Percentiles rank a stretch among this genome's conserved stretches.
Evolutionary conservation across 2,329 filamentous ascomycete genomes (phyloP).

Genomic region (Plectosphaerella cucumerina): DNA sequence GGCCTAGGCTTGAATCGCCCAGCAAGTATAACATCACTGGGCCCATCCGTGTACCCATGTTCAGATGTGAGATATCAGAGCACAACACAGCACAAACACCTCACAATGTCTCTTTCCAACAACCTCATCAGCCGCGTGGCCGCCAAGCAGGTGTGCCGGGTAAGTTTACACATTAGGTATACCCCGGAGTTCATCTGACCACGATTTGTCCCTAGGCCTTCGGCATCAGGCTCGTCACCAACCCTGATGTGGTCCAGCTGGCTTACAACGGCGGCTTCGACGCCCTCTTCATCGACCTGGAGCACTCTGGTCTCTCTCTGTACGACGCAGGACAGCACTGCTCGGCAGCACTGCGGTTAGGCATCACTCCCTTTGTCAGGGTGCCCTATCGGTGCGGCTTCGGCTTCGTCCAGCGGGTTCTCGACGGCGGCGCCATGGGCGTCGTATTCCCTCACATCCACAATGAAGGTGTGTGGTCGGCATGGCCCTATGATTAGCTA

Average conservation of each 20-base stretch:
- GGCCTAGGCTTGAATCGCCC: too few species aligned
- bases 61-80: too few species aligned
- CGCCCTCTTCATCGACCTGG: constrained; percentile 32
- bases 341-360: constrained; percentile 14
- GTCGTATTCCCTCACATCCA: constrained; percentile 20
- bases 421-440: constrained; percentile 20
- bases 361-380: constrained; percentile 16
- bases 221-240: constrained; percentile 23
- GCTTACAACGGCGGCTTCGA: constrained; percentile 29
- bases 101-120: background rate
- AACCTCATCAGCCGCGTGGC: background rate
- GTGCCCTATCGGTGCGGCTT: constrained; percentile 18
- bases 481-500: background rate
- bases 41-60: too few species aligned
- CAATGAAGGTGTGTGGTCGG: background rate
- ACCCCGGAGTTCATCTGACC: background rate
- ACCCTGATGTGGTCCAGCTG: constrained; percentile 22
- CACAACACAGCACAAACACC: too few species aligned
- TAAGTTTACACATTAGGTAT: background rate
- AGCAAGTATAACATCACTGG: too few species aligned
- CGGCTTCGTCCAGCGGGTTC: constrained; percentile 19
- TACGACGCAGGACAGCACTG: constrained; percentile 23
- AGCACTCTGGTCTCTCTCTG: constrained; percentile 27
- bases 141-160: background rate
- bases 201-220: constrained; percentile 13